These are phyloP conservation scores for Cryptosporidium sp. DNA, from an alignment of 169 alveolate genomes.

Conservation along the genomic window DNA sequence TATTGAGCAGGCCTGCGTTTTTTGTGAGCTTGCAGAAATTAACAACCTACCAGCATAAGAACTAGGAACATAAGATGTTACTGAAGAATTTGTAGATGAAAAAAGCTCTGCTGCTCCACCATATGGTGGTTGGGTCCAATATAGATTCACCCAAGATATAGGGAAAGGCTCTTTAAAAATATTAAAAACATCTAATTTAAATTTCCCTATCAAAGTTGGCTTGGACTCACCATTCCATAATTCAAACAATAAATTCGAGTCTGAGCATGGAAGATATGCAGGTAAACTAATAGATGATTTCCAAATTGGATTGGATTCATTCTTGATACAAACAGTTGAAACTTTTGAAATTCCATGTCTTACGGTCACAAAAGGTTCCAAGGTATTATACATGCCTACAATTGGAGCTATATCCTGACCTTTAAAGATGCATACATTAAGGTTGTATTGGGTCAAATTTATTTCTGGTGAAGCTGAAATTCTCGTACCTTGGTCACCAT, in stretches of 20 bases:
- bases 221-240: constrained; percentile 83
- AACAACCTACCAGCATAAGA: constrained; percentile 64
- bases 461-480: constrained; percentile 68
- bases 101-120: constrained; percentile 76
- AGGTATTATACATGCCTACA: constrained; percentile 70
- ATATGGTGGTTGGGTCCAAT: constrained; percentile 84
- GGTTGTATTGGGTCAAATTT: constrained; percentile 72
- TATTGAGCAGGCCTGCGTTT: constrained; percentile 43
- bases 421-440: constrained; percentile 78
- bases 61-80: constrained; percentile 59
- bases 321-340: constrained; percentile 83
- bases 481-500: constrained; percentile 45
- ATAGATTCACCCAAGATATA: constrained; percentile 84
- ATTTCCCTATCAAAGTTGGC: constrained; percentile 80
- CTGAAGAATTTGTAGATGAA: constrained; percentile 59
- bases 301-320: constrained; percentile 87
- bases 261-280: constrained; percentile 82
- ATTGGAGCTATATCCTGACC: constrained; percentile 82
- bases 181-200: constrained; percentile 81
- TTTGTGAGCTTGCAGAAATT: constrained; percentile 66
- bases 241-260: constrained; percentile 78
- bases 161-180: constrained; percentile 80
- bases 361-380: constrained; percentile 86
- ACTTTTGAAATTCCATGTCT: constrained; percentile 85
- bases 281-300: constrained; percentile 84